Evolutionary conservation across 2,329 filamentous ascomycete genomes (phyloP), one percentile per base, ranked within the genome.

Genomic region (Neocatenulostroma microsporum): DNA sequence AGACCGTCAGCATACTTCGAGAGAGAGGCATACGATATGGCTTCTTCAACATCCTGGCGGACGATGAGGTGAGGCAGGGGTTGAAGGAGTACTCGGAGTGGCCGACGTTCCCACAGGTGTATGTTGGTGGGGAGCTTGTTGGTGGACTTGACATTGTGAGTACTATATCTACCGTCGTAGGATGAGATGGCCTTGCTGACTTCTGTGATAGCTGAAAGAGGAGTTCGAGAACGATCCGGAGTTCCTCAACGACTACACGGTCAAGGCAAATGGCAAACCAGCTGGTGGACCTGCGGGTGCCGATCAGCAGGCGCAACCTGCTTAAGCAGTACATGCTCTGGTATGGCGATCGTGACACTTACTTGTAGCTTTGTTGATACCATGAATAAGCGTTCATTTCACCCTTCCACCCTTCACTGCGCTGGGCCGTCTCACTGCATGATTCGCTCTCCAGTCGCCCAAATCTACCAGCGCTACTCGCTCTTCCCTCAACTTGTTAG

Each of bases 21-120:
- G 66, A 95, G 55, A 89, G 98, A 67, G 91, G 91, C 47, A 87
- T 98, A 44, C 96, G 96, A 69, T 98, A 98, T 60, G 84, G 87
- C n/a, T 89, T 91, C 6, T 95, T 94, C 66, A 96, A 98, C 65
- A 91, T 98, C 25, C 66, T 98, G 39, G 91, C 96, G 66, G 88
- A 96, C 61, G 64, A 82, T 3, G 88, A 93, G 59, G 65, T 98
- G 58, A 78, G 91, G 53, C 69, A 80, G 65, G 86, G 84, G 89
- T 64, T 42, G 69, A 98, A 98, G 68, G 89, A 98, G 66, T 98
- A 91, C 71, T 94, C 88, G 2, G 91, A 96, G 60, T 98, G 91
- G 91, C 91, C 91, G 11, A 98, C 91, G 14, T 96, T 98, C 60
- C 91, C 91, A 5, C 91, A 98, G 64, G 73, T 98, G 13, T 98